Evolutionary conservation across 2,329 filamentous ascomycete species (phyloP).

Genomic region (Fusarium cicatricum): DNA sequence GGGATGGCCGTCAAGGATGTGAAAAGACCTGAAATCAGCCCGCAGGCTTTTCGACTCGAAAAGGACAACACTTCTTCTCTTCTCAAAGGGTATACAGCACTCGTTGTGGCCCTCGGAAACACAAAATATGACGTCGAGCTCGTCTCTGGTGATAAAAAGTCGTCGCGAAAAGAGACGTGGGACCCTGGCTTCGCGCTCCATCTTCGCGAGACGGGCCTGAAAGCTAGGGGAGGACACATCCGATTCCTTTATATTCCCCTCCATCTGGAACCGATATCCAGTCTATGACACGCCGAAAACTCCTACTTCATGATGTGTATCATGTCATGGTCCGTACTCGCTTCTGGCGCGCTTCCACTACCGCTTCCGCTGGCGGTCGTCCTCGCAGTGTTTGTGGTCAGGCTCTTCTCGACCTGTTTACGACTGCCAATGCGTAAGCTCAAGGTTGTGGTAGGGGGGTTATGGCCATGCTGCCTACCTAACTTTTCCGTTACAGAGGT

Average conservation of each 20-base stretch:
- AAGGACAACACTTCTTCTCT: conserved; percentile 40
- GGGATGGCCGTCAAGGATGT: conserved; percentile 38
- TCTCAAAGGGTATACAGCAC: conserved; percentile 38
- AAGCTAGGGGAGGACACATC: conserved; percentile 37
- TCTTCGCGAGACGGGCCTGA: conserved; percentile 38
- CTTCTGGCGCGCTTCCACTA: conserved; percentile 13
- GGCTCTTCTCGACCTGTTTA: conserved; percentile 38
- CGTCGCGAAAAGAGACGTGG: conserved; percentile 34
- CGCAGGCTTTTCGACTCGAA: conserved; percentile 39
- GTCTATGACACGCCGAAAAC: neutral
- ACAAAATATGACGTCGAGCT: conserved; percentile 39
- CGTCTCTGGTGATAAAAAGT: conserved; percentile 36
- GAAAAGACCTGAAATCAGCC: conserved; percentile 35
- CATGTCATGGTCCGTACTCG: conserved; percentile 38
- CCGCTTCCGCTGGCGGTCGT: conserved; percentile 25
- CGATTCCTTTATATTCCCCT: conserved; percentile 40
- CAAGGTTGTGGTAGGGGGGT: neutral
- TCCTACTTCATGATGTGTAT: conserved; percentile 42
- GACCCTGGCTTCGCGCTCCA: conserved; percentile 35
- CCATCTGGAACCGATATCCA: conserved; percentile 35
- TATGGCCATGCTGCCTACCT: conserved; percentile 24
- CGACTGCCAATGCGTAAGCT: conserved; percentile 29
- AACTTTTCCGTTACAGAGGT: conserved; percentile 37
- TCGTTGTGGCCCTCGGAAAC: conserved; percentile 39
- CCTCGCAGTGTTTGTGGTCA: conserved; percentile 30